Conservation (phyloP, 2,329 filamentous ascomycete species). For the Pyrenophora tritici-repentis region DNA sequence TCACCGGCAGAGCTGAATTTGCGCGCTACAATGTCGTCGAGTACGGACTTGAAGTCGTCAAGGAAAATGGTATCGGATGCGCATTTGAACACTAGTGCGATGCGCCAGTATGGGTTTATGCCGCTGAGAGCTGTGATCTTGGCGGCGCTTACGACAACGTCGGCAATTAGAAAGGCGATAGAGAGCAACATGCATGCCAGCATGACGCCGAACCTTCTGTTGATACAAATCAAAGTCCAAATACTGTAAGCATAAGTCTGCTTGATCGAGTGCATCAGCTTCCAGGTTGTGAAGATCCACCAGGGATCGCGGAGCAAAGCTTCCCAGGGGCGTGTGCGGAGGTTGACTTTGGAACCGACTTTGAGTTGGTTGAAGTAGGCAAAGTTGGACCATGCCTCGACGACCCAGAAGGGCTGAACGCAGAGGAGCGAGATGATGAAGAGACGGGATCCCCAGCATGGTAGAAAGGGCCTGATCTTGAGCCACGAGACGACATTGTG, state of each 20-base stretch:
- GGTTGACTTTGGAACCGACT: conserved; percentile 33
- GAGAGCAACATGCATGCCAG: conserved; percentile 41
- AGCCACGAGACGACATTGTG: conserved; percentile 45
- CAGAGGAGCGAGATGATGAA: conserved; percentile 40
- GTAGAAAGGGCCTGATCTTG: conserved; percentile 43
- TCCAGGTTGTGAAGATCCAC: conserved; percentile 47
- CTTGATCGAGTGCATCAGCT: conserved; percentile 38
- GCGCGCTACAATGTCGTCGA: conserved; percentile 38
- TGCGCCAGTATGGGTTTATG: conserved; percentile 46
- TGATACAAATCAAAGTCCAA: conserved; percentile 32
- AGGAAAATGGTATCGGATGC: conserved; percentile 45
- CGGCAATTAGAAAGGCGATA: conserved; percentile 39
- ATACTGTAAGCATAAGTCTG: conserved; percentile 41
- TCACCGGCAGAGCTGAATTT: conserved; percentile 30
- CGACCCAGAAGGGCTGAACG: conserved; percentile 45
- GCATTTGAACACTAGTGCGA: conserved; percentile 45
- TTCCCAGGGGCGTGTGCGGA: conserved; percentile 39
- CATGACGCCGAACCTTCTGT: conserved; percentile 42
- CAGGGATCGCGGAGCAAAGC: conserved; percentile 41
- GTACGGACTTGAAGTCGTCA: conserved; percentile 45
- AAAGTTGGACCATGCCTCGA: conserved; percentile 45
- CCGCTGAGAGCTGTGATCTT: conserved; percentile 32
- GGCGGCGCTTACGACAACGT: conserved; percentile 38
- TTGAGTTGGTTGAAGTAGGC: conserved; percentile 40
- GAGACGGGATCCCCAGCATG: conserved; percentile 39